Evolutionary conservation across 202 grass and related monocot genomes (phyloP), one percentile per base, ranked within the genome.

Genomic region (Cymbopogon flexuosus): DNA sequence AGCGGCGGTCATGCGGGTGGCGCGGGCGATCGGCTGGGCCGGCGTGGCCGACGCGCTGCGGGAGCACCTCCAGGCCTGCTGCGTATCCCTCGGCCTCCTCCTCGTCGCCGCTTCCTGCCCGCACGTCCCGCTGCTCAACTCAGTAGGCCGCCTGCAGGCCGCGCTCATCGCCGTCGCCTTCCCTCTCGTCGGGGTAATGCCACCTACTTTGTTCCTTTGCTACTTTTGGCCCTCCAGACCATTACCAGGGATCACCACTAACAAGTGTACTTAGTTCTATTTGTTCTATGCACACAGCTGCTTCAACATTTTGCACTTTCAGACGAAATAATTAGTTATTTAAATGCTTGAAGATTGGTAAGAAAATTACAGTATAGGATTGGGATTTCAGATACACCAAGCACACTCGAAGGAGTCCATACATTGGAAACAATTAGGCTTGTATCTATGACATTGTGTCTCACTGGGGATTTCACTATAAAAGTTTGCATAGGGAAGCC

Each of bases 151-250:
- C 14, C 83, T 94, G 24, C 95, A 89, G 88, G 86, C 79, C 39
- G 70, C 70, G 1, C 87, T 93, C 58, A 86, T 97, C 49, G 79
- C 95, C n/a, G 42, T 97, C 11, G 95, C 95, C n/a, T 97, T 97
- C 72, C 95, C 95, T 64, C 95, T 97, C 62, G 89, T 97, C 16
- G 95, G 94, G 80, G 95, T 97, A 91, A 90, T 78, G 70, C 52
- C 5, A 62, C 13, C 0, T 13, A 62, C 62, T 68, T 41, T 34
- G 34, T 60, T 18, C 33, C 11, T 42, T 70, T 76, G 15, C 45
- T 31, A 13, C 39, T 15, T 83, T 56, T 33, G 11, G 58, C 47
- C 15, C 12, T 57, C 14, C 5, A n/a, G 19, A n/a, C 18, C 35
- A 8, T n/a, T 64, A 8, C 65, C 35, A 54, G 22, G 60, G 47